Percentiles rank a stretch among this genome's conserved stretches.
These are phyloP conservation scores for Aspergillus brunneoviolaceus DNA, from an alignment of 2,329 filamentous ascomycete species.

Conservation along the genomic window DNA sequence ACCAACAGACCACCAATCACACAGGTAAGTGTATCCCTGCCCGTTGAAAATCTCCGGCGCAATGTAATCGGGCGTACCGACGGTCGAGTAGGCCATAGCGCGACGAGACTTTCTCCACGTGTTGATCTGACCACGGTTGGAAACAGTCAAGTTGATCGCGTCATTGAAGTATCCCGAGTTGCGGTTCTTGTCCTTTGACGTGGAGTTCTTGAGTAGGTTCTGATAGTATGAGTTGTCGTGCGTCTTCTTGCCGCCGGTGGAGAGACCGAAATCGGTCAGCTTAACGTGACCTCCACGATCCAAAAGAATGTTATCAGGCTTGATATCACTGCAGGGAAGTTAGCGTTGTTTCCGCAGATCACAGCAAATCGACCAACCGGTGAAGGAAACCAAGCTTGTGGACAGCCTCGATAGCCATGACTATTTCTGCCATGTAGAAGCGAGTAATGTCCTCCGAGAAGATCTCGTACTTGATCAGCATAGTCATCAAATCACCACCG, in stretches of 20 bases:
- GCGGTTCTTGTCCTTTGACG: slow-evolving; percentile 69
- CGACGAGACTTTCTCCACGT: slow-evolving; percentile 96
- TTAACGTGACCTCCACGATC: slow-evolving; percentile 97
- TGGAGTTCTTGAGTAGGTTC: slow-evolving; percentile 82
- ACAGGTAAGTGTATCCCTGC: slow-evolving; percentile 92
- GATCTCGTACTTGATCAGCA: slow-evolving; percentile 99
- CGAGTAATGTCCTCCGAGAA: slow-evolving; percentile 98
- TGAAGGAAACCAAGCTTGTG: slow-evolving; percentile 98
- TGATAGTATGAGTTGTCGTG: slow-evolving; percentile 99
- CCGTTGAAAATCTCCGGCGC: slow-evolving; percentile 97
- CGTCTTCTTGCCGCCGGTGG: slow-evolving; percentile 95
- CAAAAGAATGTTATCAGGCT: slow-evolving; percentile 96
- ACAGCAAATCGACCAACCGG: slow-evolving; percentile 61
- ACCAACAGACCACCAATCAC: slow-evolving; percentile 98
- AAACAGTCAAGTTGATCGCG: slow-evolving; percentile 96
- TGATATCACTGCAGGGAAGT: slow-evolving; percentile 75
- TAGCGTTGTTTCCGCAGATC: background rate
- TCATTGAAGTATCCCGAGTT: slow-evolving; percentile 89
- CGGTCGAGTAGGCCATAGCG: slow-evolving; percentile 96
- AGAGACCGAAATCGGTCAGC: slow-evolving; percentile 95
- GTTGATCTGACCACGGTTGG: slow-evolving; percentile 96
- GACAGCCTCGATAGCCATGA: slow-evolving; percentile 96
- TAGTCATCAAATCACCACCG: slow-evolving; percentile 98
- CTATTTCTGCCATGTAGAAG: slow-evolving; percentile 98
- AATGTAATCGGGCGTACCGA: slow-evolving; percentile 97